These are phyloP conservation scores for Cryptosporidium canis DNA, from an alignment of 169 alveolate genomes.

Conservation along the genomic window DNA sequence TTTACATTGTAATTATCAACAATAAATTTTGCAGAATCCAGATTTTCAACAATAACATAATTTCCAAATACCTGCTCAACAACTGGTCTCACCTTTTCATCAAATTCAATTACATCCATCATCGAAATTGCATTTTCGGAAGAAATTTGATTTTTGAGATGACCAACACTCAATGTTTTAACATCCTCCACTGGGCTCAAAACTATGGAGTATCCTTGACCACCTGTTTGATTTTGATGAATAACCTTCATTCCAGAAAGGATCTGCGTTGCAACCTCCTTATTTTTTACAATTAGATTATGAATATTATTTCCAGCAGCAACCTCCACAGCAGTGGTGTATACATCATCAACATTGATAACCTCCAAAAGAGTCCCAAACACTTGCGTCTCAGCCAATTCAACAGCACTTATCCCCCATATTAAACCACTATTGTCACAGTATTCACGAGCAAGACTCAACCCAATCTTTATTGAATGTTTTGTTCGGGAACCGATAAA, in stretches of 20 bases:
- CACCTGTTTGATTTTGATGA: background rate
- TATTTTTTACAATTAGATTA: conserved; percentile 34
- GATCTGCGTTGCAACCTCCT: conserved; percentile 24
- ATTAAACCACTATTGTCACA: background rate
- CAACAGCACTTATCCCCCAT: conserved; percentile 8
- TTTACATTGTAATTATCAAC: conserved; percentile 41
- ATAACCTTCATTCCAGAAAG: background rate
- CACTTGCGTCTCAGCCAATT: background rate
- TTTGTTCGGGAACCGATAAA: background rate
- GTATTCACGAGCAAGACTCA: conserved; percentile 17
- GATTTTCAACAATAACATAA: conserved; percentile 30
- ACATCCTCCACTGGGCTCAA: conserved; percentile 51
- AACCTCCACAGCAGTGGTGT: conserved; percentile 46
- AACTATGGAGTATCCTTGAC: conserved; percentile 20
- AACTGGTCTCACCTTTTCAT: conserved; percentile 4
- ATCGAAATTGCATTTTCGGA: conserved; percentile 35
- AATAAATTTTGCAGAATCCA: conserved; percentile 12
- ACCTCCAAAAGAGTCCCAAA: conserved; percentile 45
- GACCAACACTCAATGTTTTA: background rate
- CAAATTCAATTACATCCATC: conserved; percentile 35
- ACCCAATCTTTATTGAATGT: conserved; percentile 27
- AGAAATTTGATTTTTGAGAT: background rate
- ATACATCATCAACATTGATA: conserved; percentile 48
- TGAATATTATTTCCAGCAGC: conserved; percentile 65
- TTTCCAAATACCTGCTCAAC: conserved; percentile 70